phyloP scores from a whole-genome alignment of 2,329 filamentous ascomycete genomes.

The Gnomoniopsis smithogilvyi region DNA sequence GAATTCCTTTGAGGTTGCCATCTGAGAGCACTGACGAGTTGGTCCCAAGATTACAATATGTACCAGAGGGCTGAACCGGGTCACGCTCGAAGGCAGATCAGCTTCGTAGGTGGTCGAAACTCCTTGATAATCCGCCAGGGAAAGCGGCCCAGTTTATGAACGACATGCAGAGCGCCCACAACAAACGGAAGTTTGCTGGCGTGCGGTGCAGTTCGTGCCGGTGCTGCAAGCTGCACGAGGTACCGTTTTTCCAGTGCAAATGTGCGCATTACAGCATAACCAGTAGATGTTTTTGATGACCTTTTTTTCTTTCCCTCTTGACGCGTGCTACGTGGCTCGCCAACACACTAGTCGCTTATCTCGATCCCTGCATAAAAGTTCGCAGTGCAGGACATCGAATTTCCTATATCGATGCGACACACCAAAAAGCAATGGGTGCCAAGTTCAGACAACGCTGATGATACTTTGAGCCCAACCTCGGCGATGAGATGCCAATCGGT shows the following conservation, averaged over 20 bases:
- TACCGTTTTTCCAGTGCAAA: not conserved
- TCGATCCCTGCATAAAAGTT: not conserved
- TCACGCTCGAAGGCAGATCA: not conserved
- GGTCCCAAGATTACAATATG: not conserved
- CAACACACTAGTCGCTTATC: conserved; percentile 14
- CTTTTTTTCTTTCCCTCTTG: not conserved
- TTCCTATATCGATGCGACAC: not conserved
- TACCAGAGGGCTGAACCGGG: not conserved
- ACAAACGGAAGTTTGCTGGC: not conserved
- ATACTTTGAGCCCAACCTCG: not conserved
- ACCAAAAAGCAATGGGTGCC: conserved; percentile 5
- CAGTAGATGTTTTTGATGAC: no score
- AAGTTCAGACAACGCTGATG: not conserved
- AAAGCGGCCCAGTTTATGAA: not conserved
- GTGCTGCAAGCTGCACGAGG: not conserved
- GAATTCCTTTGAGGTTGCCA: conserved; percentile 3
- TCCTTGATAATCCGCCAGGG: not conserved
- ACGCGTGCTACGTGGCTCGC: conserved; percentile 19
- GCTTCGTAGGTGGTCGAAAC: no score
- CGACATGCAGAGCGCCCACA: not conserved
- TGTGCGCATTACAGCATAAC: not conserved
- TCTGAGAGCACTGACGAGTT: not conserved
- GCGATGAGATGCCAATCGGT: not conserved
- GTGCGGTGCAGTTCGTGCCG: not conserved
- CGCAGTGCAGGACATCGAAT: not conserved